Evolutionary conservation across 106 monocot species (phyloP), one percentile per base, ranked within the genome.

Genomic region (Dendrobium catenatum): DNA sequence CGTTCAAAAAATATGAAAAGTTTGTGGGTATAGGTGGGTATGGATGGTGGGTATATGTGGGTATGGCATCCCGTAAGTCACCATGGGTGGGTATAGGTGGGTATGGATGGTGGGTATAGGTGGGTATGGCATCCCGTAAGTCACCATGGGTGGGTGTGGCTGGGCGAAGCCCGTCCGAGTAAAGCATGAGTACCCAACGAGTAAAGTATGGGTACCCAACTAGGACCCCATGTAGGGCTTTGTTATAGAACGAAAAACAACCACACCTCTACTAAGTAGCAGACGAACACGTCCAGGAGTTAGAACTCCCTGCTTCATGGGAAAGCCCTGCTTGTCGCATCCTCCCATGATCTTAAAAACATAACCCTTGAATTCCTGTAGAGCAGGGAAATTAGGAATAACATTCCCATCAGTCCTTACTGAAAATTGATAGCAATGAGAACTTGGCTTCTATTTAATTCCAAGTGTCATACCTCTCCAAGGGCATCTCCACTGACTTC

Each of bases 281-380:
- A 92, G 81, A 49, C 92, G 89, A 15, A 92, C 92, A 72, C 92
- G 89, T 1, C 92, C 92, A 82, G 92, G 83, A 68, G 92, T 92
- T 6, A 92, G 79, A 2, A 92, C 92, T 79, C 92, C 92, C 87
- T 92, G 92, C 82, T 92, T 92, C 92, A 92, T 92, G 42, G 92
- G 92, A 48, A 92, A 89, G 1, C 92, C 92, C 73, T 92, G 92
- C 51, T 92, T 92, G 67, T 92, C 92, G 58, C 89, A 92, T 16
- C 92, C 92, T 77, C 92, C 89, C 74, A 81, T 92, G 80, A 92
- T 92, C 49, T 89, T 92, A 66, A 92, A 92, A 31, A 92, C 89
- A 85, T 92, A 89, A 13, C 92, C 89, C 72, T 89, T 92, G 68
- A 89, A 92, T 73, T 92, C 89, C 89, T n/a, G n/a, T 4, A 66